phyloP scores from a whole-genome alignment of 345 rosid genomes.

The Turnera subulata region DNA sequence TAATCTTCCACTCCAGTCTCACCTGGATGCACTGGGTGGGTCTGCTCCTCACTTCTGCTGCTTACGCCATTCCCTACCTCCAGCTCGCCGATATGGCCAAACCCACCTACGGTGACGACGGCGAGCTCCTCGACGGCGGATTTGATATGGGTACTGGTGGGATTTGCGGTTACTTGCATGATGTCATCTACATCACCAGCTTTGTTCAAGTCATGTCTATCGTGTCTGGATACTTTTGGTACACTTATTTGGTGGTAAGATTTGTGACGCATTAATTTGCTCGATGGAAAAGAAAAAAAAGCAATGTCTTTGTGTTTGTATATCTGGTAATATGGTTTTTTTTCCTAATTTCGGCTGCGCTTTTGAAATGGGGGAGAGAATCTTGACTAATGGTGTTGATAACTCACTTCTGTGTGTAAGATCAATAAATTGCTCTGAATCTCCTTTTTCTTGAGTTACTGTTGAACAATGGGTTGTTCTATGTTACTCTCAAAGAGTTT shows the following conservation, averaged over 20 bases:
- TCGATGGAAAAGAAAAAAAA: too few relatives aligned
- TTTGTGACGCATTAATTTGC: too few relatives aligned
- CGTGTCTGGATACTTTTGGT: constrained; percentile 85
- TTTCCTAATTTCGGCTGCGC: too few relatives aligned
- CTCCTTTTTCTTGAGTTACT: too few relatives aligned
- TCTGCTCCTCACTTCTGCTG: constrained; percentile 56
- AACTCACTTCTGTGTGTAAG: too few relatives aligned
- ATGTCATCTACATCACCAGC: constrained; percentile 75
- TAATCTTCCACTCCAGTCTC: constrained; percentile 56
- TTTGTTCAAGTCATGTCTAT: constrained; percentile 80
- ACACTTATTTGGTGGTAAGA: constrained; percentile 73
- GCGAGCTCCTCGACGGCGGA: constrained; percentile 83
- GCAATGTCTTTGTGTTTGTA: too few relatives aligned
- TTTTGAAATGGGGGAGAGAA: too few relatives aligned
- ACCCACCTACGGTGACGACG: constrained; percentile 59
- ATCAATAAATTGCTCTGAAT: too few relatives aligned
- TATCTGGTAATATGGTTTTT: too few relatives aligned
- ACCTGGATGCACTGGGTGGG: constrained; percentile 85
- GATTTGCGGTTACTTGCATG: constrained; percentile 83
- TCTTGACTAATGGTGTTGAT: too few relatives aligned
- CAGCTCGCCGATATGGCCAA: constrained; percentile 72
- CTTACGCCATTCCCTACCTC: constrained; percentile 65
- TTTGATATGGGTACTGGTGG: constrained; percentile 90
- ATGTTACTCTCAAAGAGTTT: too few relatives aligned
- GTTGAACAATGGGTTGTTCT: too few relatives aligned